phyloP scores from a whole-genome alignment of 805 yeast genomes.

The Monosporozyma aerobia region DNA sequence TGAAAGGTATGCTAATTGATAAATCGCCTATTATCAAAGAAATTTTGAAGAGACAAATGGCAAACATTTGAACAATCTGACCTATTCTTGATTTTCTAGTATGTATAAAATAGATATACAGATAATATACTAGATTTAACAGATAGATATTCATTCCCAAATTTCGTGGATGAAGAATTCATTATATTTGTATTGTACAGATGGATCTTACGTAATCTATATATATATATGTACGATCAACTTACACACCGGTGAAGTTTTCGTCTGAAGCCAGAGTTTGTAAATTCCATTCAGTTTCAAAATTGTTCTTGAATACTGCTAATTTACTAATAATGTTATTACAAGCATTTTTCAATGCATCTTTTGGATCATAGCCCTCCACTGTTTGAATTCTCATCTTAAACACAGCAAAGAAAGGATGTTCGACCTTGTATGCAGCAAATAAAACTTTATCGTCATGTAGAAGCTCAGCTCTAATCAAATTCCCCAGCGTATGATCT shows the following conservation, averaged over 20 bases:
- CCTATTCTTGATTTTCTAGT: background rate
- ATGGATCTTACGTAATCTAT: background rate
- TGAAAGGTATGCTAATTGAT: background rate
- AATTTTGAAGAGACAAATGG: background rate
- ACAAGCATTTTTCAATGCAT: slow-evolving; percentile 86
- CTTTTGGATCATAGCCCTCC: slow-evolving; percentile 86
- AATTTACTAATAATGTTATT: slow-evolving; percentile 72
- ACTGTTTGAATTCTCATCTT: slow-evolving; percentile 92
- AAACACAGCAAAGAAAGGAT: slow-evolving; percentile 92
- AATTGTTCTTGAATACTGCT: slow-evolving; percentile 62
- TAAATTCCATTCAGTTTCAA: slow-evolving; percentile 87
- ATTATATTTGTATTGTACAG: background rate
- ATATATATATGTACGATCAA: background rate
- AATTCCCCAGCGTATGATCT: slow-evolving; percentile 92
- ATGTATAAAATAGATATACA: background rate
- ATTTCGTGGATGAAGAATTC: background rate
- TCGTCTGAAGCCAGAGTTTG: slow-evolving; percentile 57
- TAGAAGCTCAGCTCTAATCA: slow-evolving; percentile 76
- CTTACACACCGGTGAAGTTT: slow-evolving; percentile 9
- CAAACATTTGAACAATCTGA: background rate
- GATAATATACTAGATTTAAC: background rate
- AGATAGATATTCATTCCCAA: background rate
- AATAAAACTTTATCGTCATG: slow-evolving; percentile 84
- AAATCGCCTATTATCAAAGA: background rate
- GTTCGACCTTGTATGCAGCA: slow-evolving; percentile 97